Evolutionary conservation across 352 stramenopile species (phyloP), one percentile per base, ranked within the genome.

Genomic region (Thalassiosira allenii): DNA sequence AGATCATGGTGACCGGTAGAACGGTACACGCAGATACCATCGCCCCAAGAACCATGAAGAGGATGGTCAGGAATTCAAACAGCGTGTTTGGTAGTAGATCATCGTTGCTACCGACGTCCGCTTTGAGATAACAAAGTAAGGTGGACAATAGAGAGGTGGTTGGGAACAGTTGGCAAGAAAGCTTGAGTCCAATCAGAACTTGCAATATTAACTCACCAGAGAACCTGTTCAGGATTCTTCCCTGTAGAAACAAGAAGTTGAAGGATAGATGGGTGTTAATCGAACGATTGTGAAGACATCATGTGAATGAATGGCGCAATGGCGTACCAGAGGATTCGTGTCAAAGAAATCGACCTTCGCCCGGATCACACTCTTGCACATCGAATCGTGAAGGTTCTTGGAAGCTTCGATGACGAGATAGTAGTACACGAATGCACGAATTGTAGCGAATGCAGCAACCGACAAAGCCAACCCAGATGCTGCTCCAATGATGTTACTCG

Each of bases 301-400:
- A 44, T 44, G 14, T 44, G 37, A 14, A 44, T 44, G 6, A 44
- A 44, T 44, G n/a, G n/a, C n/a, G n/a, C n/a, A n/a, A n/a, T n/a
- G 20, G 5, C 47, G 6, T 9, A 9, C 47, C 3, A 95, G 84
- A 1, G 95, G 95, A 67, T 96, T 97, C 6, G 94, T 95, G 82
- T 98, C 96, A 75, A 98, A 98, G 84, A 99, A 98, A 27, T 90
- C 75, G 83, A 98, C 95, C 49, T 94, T 95, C 5, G 96, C 94
- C 49, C 90, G 73, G 22, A 98, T 70, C 14, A 98, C 92, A 29
- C 94, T 84, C 12, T 82, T 86, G 3, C 94, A 92, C 81, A 98
- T 95, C 25, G 89, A 67, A 59, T 97, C 84, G 79, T 98, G 97
- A 4, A 98, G 84, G 49, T 81, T 69, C 29, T 91, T 91, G 1